A percentile compares a stretch with the other conserved stretches of the same genome.
phyloP scores from a whole-genome alignment of 116 monocot genomes.

The Cymodocea nodosa region DNA sequence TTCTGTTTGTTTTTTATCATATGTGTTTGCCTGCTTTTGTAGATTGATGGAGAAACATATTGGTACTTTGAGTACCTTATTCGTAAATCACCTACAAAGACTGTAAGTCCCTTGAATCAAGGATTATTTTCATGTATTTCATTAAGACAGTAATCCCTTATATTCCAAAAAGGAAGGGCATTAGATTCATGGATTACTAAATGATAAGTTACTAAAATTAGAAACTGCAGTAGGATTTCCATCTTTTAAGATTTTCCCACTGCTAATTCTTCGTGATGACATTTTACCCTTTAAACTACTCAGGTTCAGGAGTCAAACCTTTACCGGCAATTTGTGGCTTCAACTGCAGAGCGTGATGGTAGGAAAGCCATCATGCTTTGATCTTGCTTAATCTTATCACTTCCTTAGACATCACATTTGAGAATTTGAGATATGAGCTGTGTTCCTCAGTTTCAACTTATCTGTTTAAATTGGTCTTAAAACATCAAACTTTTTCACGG shows the following conservation, averaged over 20 bases:
- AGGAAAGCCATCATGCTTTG: constrained; percentile 1
- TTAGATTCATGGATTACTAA: too few species aligned
- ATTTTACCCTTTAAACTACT: not conserved
- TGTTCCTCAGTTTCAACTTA: too few species aligned
- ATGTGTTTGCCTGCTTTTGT: constrained; percentile 1
- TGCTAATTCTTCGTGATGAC: too few species aligned
- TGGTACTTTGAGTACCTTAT: constrained; percentile 97
- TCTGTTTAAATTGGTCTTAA: too few species aligned
- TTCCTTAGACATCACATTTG: too few species aligned
- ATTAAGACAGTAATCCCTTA: too few species aligned
- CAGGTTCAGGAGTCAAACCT: constrained; percentile 77
- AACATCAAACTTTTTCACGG: too few species aligned
- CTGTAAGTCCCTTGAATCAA: constrained; percentile 32
- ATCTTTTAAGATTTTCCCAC: not conserved
- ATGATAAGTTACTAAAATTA: not conserved
- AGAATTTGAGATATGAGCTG: too few species aligned
- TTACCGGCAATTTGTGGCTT: constrained; percentile 70
- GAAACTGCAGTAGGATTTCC: not conserved
- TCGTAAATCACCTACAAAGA: constrained; percentile 82
- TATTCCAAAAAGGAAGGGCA: too few species aligned
- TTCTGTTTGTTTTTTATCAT: too few species aligned
- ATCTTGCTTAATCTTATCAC: not conserved
- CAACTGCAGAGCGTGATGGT: constrained; percentile 96
- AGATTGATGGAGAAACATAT: constrained; percentile 86
- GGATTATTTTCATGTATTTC: not conserved